Evolutionary conservation across 192 early-diverging fungal species (phyloP).

Genomic region (Fimicolochytrium jonesii): DNA sequence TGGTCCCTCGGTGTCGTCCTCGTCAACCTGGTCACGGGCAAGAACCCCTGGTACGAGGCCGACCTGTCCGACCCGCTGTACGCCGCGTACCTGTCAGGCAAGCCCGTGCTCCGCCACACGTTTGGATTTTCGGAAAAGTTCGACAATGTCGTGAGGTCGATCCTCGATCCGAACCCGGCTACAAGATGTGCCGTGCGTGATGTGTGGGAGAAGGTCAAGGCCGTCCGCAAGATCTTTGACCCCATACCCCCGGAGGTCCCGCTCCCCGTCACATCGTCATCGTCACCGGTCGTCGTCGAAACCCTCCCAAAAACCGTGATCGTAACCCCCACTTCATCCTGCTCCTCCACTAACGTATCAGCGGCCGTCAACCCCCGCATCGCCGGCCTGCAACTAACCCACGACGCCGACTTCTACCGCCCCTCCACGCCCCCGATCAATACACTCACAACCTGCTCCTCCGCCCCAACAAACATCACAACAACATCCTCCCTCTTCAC

Average conservation of each 20-base stretch:
- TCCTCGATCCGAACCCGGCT: background rate
- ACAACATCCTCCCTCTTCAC: background rate
- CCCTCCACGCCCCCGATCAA: no score
- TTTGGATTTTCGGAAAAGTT: background rate
- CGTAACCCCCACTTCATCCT: no score
- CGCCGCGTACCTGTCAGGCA: constrained; percentile 41
- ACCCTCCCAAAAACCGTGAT: no score
- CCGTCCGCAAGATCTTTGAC: constrained; percentile 1
- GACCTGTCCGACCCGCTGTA: constrained; percentile 69
- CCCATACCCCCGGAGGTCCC: no score
- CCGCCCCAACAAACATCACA: no score
- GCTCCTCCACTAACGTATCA: no score
- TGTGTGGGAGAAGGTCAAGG: background rate
- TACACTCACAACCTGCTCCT: no score
- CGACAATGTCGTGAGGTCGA: background rate
- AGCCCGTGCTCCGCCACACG: background rate
- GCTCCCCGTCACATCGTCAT: background rate
- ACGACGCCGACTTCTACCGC: no score
- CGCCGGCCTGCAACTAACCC: no score
- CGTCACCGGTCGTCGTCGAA: no score
- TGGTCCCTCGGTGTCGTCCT: constrained; percentile 88
- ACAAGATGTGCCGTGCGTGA: background rate
- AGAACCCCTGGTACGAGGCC: constrained; percentile 72
- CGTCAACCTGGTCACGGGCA: constrained; percentile 80
- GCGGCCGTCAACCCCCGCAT: no score